Conservation (phyloP, 1,139 yeast genomes). For the Sugiyamaella novakii region DNA sequence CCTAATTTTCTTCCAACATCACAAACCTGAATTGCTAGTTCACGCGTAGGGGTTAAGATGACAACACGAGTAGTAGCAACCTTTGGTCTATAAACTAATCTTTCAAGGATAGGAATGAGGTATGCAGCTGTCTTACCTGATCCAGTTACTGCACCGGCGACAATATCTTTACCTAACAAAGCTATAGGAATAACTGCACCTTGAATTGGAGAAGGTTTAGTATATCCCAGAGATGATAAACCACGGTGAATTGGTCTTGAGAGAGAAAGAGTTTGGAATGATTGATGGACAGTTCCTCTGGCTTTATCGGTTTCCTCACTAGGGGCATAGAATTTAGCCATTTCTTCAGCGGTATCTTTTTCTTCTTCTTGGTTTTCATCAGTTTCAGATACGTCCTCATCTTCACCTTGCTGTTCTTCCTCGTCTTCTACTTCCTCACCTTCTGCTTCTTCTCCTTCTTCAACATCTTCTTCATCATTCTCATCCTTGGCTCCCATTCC, state of each 20-base stretch:
- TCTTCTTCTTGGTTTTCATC: constrained; percentile 38
- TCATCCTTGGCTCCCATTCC: constrained; percentile 62
- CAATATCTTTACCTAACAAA: constrained; percentile 86
- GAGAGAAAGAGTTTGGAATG: constrained; percentile 75
- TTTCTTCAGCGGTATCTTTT: constrained; percentile 40
- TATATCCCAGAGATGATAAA: constrained; percentile 74
- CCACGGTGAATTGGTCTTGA: constrained; percentile 92
- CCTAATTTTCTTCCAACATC: constrained; percentile 91
- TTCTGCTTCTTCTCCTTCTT: constrained; percentile 51
- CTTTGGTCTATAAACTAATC: constrained; percentile 86
- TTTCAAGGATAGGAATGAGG: constrained; percentile 92
- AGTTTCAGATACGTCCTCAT: constrained; percentile 38
- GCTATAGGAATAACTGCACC: constrained; percentile 93
- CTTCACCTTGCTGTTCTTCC: constrained; percentile 53
- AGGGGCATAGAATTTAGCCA: constrained; percentile 40
- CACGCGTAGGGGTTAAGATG: constrained; percentile 94
- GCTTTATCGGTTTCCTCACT: constrained; percentile 41
- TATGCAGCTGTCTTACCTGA: constrained; percentile 99
- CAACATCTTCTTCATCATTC: constrained; percentile 47
- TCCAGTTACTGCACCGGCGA: constrained; percentile 99
- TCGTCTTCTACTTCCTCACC: constrained; percentile 46
- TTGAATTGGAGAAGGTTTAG: constrained; percentile 91
- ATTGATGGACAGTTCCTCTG: constrained; percentile 52
- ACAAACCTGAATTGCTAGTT: constrained; percentile 91
- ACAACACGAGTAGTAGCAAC: constrained; percentile 86